Conservation (phyloP, 1,284 basidiomycete genomes). For the Mycena citricolor region DNA sequence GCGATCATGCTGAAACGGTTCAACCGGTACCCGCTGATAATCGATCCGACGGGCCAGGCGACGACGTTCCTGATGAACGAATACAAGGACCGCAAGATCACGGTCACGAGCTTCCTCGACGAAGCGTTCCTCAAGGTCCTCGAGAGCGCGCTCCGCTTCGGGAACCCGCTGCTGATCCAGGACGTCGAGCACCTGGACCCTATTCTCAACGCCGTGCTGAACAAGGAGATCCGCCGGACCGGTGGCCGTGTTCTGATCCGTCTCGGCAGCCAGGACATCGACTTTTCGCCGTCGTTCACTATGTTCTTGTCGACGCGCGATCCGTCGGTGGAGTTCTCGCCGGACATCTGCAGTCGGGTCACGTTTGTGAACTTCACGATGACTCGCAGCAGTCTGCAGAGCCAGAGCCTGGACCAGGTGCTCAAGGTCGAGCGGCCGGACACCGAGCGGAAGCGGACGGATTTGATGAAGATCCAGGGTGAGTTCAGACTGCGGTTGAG, state of each 20-base stretch:
- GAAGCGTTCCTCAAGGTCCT: constrained; percentile 98
- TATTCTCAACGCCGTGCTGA: constrained; percentile 96
- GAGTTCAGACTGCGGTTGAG: constrained; percentile 94
- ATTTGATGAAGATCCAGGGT: constrained; percentile 97
- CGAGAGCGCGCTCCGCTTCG: constrained; percentile 98
- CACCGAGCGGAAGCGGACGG: constrained; percentile 95
- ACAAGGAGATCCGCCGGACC: constrained; percentile 93
- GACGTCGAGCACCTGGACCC: constrained; percentile 99
- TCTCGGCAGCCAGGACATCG: constrained; percentile 98
- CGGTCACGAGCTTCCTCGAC: constrained; percentile 97
- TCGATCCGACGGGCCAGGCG: constrained; percentile 99
- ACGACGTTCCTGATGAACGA: constrained; percentile 93
- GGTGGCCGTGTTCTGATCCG: constrained; percentile 98
- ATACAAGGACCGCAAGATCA: constrained; percentile 95
- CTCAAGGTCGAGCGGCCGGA: constrained; percentile 97
- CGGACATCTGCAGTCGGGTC: constrained; percentile 97
- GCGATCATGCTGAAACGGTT: constrained; percentile 99
- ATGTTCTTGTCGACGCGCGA: constrained; percentile 99
- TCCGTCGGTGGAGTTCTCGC: constrained; percentile 96
- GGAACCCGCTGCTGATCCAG: constrained; percentile 95
- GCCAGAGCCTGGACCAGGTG: constrained; percentile 96
- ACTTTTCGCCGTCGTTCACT: constrained; percentile 98
- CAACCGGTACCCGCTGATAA: constrained; percentile 96
- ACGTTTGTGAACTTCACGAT: constrained; percentile 99
- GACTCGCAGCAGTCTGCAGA: constrained; percentile 97